Evolutionary conservation across 768 basidiomycete species (phyloP).

Genomic region (Collybia mongolica): DNA sequence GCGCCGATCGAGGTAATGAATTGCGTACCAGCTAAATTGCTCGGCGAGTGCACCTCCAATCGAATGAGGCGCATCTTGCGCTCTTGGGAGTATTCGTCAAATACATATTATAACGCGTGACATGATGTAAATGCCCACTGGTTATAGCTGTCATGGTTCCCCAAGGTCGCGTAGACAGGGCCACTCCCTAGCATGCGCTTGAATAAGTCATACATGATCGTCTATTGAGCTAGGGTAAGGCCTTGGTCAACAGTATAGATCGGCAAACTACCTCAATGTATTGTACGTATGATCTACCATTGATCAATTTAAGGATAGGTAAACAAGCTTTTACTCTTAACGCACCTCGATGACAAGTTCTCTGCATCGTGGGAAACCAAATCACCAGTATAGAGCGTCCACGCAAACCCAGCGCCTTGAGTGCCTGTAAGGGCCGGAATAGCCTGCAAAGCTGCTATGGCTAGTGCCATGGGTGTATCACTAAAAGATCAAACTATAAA

Average conservation of each 20-base stretch:
- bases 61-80: slow-evolving; percentile 59
- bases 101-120: neutral
- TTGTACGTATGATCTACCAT: slow-evolving; percentile 49
- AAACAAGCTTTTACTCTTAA: neutral
- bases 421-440: slow-evolving; percentile 70
- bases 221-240: slow-evolving; percentile 29
- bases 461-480: slow-evolving; percentile 65
- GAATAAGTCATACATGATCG: slow-evolving; percentile 65
- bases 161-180: slow-evolving; percentile 73
- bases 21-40: slow-evolving; percentile 63
- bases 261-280: slow-evolving; percentile 57
- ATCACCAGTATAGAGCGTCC: slow-evolving; percentile 72
- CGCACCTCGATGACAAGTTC: slow-evolving; percentile 60
- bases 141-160: slow-evolving; percentile 77
- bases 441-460: slow-evolving; percentile 57
- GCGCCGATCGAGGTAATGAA: neutral
- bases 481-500: slow-evolving; percentile 24
- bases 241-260: neutral
- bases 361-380: slow-evolving; percentile 70
- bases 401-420: slow-evolving; percentile 57
- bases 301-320: neutral
- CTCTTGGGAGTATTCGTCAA: slow-evolving; percentile 28
- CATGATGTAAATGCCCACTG: slow-evolving; percentile 37
- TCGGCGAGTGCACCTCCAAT: slow-evolving; percentile 51
- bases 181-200: slow-evolving; percentile 59